A percentile compares a stretch with the other conserved stretches of the same genome.
phyloP scores from a whole-genome alignment of 129 eudicot genomes.

The Pittosporum tobira region DNA sequence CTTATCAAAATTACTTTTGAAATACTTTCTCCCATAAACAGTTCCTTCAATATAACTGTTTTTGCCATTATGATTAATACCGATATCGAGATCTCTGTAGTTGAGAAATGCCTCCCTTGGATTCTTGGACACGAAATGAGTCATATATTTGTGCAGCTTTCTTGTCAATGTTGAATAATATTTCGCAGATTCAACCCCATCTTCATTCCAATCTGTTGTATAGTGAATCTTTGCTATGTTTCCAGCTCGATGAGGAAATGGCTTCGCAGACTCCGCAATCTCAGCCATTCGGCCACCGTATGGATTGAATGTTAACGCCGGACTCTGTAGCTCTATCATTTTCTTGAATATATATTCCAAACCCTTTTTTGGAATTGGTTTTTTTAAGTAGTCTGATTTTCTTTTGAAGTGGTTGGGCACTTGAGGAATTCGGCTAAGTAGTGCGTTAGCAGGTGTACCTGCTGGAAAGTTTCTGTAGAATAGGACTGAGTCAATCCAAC shows the following conservation, averaged over 20 bases:
- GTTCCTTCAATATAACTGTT: no score
- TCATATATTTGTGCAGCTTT: constrained; percentile 22
- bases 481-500: constrained; percentile 25
- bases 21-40: no score
- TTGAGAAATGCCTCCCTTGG: no score
- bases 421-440: no score
- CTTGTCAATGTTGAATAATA: constrained; percentile 21
- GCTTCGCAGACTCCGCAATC: constrained; percentile 21
- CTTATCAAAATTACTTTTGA: no score
- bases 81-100: no score
- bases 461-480: constrained; percentile 22
- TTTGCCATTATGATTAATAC: no score
- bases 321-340: constrained; percentile 11
- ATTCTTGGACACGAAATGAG: constrained; percentile 15
- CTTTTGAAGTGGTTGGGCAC: constrained; percentile 22
- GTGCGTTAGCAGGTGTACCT: constrained; percentile 18
- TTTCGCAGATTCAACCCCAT: not conserved
- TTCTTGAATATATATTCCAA: no score
- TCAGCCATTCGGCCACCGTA: constrained; percentile 27
- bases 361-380: constrained; percentile 19
- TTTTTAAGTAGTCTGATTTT: constrained; percentile 24
- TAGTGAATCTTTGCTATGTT: no score
- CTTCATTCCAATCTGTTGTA: constrained; percentile 11
- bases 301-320: constrained; percentile 26
- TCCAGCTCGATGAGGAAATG: no score